Conservation (phyloP, 495 filamentous ascomycete genomes). For the Talaromyces stipitatus region DNA sequence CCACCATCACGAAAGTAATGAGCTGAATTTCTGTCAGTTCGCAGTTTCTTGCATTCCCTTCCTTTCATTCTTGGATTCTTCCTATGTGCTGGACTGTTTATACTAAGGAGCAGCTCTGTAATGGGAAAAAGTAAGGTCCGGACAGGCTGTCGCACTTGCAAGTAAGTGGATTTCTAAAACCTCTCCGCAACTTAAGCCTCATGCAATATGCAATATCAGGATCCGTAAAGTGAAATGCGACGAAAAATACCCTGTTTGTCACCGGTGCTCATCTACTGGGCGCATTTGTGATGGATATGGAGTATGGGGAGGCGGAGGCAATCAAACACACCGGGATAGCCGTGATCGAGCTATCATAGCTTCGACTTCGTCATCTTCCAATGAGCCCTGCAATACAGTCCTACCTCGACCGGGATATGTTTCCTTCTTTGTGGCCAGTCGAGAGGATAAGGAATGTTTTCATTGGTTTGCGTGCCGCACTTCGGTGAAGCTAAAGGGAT, state of each 20-base stretch:
- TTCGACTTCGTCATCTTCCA: not conserved
- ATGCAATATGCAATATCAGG: conserved; percentile 14
- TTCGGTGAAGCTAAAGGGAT: conserved; percentile 30
- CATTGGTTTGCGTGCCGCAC: not conserved
- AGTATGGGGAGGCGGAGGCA: conserved; percentile 4
- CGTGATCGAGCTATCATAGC: not conserved
- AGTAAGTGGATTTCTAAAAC: conserved; percentile 20
- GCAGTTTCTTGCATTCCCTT: not conserved
- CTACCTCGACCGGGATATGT: not conserved
- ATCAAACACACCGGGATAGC: not conserved
- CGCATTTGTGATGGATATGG: conserved; percentile 37
- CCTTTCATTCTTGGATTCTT: not conserved
- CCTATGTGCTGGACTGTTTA: no score
- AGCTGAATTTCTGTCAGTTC: no score
- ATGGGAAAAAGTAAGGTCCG: conserved; percentile 24
- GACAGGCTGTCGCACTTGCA: conserved; percentile 45
- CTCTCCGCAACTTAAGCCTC: conserved; percentile 3
- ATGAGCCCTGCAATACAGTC: not conserved
- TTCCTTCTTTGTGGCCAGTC: conserved; percentile 1
- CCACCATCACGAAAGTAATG: not conserved
- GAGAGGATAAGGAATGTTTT: conserved; percentile 1
- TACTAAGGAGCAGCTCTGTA: not conserved
- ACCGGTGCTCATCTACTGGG: conserved; percentile 42
- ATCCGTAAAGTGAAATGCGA: conserved; percentile 57
- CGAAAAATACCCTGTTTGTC: conserved; percentile 50